Evolutionary conservation across 495 filamentous ascomycete species (phyloP).

Genomic region (Neurospora intermedia): DNA sequence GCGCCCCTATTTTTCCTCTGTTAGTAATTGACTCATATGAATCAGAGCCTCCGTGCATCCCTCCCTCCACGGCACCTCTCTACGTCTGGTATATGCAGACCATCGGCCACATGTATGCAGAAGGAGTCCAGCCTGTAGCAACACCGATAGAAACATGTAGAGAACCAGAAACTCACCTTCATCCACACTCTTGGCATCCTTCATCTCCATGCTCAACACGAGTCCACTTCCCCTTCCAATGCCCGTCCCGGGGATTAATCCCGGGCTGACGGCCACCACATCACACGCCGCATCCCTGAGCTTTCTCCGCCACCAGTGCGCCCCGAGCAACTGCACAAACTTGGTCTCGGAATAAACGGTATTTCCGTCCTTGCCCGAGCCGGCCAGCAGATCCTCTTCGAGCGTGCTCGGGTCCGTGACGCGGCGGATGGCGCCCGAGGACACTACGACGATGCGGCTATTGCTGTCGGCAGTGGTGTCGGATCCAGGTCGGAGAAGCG

Average conservation of each 20-base stretch:
- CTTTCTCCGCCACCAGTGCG: constrained; percentile 41
- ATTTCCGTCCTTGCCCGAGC: constrained; percentile 10
- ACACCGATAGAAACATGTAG: neutral
- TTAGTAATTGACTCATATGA: neutral
- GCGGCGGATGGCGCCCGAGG: constrained; percentile 25
- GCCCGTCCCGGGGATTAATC: constrained; percentile 29
- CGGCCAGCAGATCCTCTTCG: constrained; percentile 22
- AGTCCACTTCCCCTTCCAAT: constrained; percentile 13
- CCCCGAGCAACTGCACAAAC: constrained; percentile 32
- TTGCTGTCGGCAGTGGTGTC: constrained; percentile 19
- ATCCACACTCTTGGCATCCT: constrained; percentile 28
- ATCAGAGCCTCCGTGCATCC: neutral
- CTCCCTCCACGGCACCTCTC: neutral
- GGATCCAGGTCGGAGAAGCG: neutral
- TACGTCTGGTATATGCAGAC: neutral
- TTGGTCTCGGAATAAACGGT: constrained; percentile 27
- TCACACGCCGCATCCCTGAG: constrained; percentile 19
- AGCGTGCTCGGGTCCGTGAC: constrained; percentile 21
- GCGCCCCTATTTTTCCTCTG: constrained; percentile 18
- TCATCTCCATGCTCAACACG: constrained; percentile 9
- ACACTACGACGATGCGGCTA: constrained; percentile 32
- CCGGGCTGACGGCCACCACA: constrained; percentile 37
- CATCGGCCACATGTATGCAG: neutral
- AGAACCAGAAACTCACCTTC: constrained; percentile 21
- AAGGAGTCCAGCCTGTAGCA: neutral